Evolutionary conservation across 805 yeast species (phyloP), one percentile per base, ranked within the genome.

Genomic region (Lachancea sp.): DNA sequence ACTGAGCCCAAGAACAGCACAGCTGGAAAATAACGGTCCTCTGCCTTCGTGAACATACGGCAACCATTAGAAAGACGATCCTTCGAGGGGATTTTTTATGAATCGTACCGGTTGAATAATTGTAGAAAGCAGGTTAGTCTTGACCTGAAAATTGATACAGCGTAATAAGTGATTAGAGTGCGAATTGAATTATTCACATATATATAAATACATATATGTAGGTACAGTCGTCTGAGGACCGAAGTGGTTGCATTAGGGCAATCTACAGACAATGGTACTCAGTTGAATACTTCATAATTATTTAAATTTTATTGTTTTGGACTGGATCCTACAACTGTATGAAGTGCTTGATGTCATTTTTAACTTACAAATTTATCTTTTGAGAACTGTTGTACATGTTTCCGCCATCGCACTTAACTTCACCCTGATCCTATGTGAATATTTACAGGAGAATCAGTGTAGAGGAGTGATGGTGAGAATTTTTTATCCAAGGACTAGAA

Each of bases 11-110:
- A 28, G 16, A 28, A 4, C 16, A 12, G 30, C 9, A 9, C 15
- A 15, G 8, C 18, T 11, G 15, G 16, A 15, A 12, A 18, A 16
- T 13, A 9, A 4, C 8, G 3, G 4, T 4, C 6, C 30, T 8
- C 8, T 3, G 5, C 8, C 5, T 24, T 12, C 13, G 16, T 8
- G 4, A 12, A 37, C 40, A 30, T 37, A 37, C 40, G 15, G 40
- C 40, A 15, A 37, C 40, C 40, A 37, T 37, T 30, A 18, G 12
- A 13, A 32, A 13, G 35, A 21, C 26, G 9, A 21, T 20, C n/a
- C 18, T 17, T 20, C 24, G 26, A 13, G 15, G 22, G n/a, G n/a
- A 8, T 13, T 18, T 6, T 34, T 34, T 16, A 24, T 21, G 25
- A 19, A 19, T 32, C 13, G 24, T 32, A 15, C 12, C 25, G 16